Evolutionary conservation across 2,329 filamentous ascomycete species (phyloP).

Genomic region (Trichophyton benhamiae): DNA sequence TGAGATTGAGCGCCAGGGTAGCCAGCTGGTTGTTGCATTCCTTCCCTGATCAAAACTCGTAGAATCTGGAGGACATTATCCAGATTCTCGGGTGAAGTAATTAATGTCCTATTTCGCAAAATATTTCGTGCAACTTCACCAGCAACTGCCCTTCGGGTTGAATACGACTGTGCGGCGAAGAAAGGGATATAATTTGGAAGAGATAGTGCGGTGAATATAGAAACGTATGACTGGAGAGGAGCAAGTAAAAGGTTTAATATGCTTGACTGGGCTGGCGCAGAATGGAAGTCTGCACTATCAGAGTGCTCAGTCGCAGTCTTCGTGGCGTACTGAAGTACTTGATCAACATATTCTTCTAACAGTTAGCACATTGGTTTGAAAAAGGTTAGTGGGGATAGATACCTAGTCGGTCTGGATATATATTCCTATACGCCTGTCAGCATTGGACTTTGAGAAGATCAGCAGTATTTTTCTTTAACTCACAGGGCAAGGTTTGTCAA

Average conservation of each 20-base stretch:
- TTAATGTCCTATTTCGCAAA: slow-evolving; percentile 68
- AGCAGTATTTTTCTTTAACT: slow-evolving; percentile 17
- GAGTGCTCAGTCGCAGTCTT: slow-evolving; percentile 77
- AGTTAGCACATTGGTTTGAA: background rate
- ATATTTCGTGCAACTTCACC: slow-evolving; percentile 74
- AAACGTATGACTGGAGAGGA: slow-evolving; percentile 78
- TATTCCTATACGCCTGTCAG: slow-evolving; percentile 46
- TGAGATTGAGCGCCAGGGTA: slow-evolving; percentile 69
- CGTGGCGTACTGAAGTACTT: slow-evolving; percentile 78
- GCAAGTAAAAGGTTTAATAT: slow-evolving; percentile 82
- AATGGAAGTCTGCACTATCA: slow-evolving; percentile 92
- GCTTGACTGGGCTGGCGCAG: slow-evolving; percentile 72
- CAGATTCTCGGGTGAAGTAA: slow-evolving; percentile 64
- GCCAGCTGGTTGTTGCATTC: slow-evolving; percentile 67
- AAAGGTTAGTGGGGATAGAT: slow-evolving; percentile 1
- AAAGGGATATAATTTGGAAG: slow-evolving; percentile 86
- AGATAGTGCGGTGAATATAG: slow-evolving; percentile 89
- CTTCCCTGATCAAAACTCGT: slow-evolving; percentile 86
- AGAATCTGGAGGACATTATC: slow-evolving; percentile 82
- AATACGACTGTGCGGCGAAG: slow-evolving; percentile 82
- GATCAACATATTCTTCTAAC: slow-evolving; percentile 69
- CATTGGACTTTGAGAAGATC: background rate
- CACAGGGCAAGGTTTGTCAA: slow-evolving; percentile 76
- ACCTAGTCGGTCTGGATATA: slow-evolving; percentile 72
- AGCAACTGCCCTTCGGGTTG: slow-evolving; percentile 78